A percentile compares a stretch with the other conserved stretches of the same genome.
phyloP scores from a whole-genome alignment of 1,139 yeast genomes.

The Arxiozyma bovina region DNA sequence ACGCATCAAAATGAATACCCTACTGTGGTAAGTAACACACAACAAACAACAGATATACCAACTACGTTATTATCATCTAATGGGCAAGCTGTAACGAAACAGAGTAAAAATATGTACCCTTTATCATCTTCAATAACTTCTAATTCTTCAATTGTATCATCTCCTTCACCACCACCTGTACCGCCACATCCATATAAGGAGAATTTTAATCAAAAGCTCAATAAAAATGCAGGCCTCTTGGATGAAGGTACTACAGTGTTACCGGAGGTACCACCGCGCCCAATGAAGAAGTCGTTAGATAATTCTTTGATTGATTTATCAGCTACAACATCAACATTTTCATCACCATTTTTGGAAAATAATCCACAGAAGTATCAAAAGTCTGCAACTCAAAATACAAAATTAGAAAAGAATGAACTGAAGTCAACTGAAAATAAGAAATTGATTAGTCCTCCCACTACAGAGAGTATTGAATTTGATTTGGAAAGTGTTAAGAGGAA shows the following conservation, averaged over 20 bases:
- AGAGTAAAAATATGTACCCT: not conserved
- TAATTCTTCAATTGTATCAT: not conserved
- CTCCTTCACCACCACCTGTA: constrained; percentile 3
- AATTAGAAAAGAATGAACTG: not conserved
- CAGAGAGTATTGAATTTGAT: constrained; percentile 28
- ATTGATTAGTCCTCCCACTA: constrained; percentile 15
- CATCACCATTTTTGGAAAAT: constrained; percentile 8
- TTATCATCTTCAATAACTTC: not conserved
- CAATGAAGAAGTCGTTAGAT: constrained; percentile 4
- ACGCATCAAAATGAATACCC: not conserved
- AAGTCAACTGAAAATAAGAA: not conserved
- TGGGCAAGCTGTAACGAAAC: not conserved
- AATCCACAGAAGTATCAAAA: not conserved
- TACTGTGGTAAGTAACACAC: not conserved
- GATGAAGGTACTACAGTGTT: not conserved
- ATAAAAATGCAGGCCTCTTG: not conserved
- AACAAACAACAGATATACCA: not conserved
- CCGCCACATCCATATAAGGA: constrained; percentile 6
- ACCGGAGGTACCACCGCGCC: constrained; percentile 8
- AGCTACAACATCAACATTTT: constrained; percentile 3
- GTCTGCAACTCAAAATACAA: not conserved
- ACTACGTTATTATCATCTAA: not conserved
- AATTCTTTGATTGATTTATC: constrained; percentile 11
- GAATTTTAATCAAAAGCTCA: not conserved
- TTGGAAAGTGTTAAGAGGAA: constrained; percentile 17